phyloP scores from a whole-genome alignment of 495 filamentous ascomycete species.

The Aspergillus indologenus region DNA sequence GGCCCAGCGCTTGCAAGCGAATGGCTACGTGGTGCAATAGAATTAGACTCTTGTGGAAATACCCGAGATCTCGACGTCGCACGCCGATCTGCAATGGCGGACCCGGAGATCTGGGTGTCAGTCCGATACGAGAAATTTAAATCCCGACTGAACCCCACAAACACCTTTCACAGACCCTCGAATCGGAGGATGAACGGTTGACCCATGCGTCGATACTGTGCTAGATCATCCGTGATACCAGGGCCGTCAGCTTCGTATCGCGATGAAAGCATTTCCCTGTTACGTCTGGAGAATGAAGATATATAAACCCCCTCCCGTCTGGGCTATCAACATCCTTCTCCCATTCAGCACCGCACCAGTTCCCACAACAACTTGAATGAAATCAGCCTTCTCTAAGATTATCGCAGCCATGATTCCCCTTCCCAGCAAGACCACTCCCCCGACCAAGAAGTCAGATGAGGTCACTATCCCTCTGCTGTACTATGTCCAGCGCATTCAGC shows the following conservation, averaged over 20 bases:
- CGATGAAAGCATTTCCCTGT: not conserved
- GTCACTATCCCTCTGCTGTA: not conserved
- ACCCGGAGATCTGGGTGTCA: not conserved
- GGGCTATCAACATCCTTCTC: not conserved
- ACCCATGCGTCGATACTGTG: not conserved
- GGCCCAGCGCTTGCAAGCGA: no score
- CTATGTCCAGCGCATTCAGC: not conserved
- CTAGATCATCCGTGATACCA: not conserved
- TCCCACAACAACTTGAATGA: no score
- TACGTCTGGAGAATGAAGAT: not conserved
- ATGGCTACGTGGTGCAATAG: no score
- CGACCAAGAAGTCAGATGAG: not conserved
- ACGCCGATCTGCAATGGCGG: no score
- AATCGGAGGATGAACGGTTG: not conserved
- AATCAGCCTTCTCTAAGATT: no score
- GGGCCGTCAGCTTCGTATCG: not conserved
- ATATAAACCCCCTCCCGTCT: not conserved
- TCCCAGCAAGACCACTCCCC: not conserved
- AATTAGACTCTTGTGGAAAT: no score
- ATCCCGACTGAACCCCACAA: not conserved
- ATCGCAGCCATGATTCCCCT: not conserved
- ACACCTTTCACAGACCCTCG: not conserved
- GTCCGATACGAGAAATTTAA: not conserved
- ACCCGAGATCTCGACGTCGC: no score
- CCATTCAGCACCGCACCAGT: not conserved